These are phyloP conservation scores for Boletellus ananas DNA, from an alignment of 768 basidiomycete species.

Conservation along the genomic window DNA sequence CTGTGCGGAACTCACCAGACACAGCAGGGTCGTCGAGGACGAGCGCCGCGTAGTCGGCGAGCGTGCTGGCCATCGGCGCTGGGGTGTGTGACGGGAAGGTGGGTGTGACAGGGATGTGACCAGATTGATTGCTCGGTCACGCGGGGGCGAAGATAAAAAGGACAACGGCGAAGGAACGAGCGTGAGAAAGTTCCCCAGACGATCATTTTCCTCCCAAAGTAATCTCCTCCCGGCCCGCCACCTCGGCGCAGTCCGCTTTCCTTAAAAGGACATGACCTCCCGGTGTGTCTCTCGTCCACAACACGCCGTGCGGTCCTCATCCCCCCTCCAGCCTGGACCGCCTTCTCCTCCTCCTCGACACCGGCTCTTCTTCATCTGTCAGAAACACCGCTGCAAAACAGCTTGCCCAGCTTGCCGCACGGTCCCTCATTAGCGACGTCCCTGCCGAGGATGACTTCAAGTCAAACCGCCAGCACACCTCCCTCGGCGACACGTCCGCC, in stretches of 20 bases:
- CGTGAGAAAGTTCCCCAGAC: slow-evolving; percentile 53
- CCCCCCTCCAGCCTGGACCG: slow-evolving; percentile 76
- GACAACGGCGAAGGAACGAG: slow-evolving; percentile 42
- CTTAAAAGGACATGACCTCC: slow-evolving; percentile 68
- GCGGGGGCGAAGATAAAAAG: slow-evolving; percentile 58
- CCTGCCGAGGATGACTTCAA: slow-evolving; percentile 78
- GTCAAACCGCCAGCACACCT: slow-evolving; percentile 50
- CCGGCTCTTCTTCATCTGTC: slow-evolving; percentile 86
- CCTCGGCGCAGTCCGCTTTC: slow-evolving; percentile 51
- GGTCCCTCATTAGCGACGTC: slow-evolving; percentile 80
- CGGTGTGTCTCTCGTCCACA: slow-evolving; percentile 42
- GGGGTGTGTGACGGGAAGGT: slow-evolving; percentile 6
- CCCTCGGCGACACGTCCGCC: slow-evolving; percentile 62
- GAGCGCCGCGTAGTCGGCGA: slow-evolving; percentile 9
- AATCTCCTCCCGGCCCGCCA: slow-evolving; percentile 37
- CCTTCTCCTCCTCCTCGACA: slow-evolving; percentile 91
- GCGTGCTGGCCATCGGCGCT: slow-evolving; percentile 6
- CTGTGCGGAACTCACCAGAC: slow-evolving; percentile 5
- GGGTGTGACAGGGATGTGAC: slow-evolving; percentile 35
- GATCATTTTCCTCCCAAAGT: slow-evolving; percentile 43
- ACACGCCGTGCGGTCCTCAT: not conserved
- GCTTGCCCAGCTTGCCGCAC: slow-evolving; percentile 85
- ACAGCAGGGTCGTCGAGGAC: slow-evolving; percentile 10
- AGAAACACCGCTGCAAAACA: slow-evolving; percentile 96
- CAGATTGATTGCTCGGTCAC: slow-evolving; percentile 38